A percentile compares a stretch with the other conserved stretches of the same genome.
phyloP scores from a whole-genome alignment of 495 filamentous ascomycete genomes.

The Clohesyomyces aquaticus region DNA sequence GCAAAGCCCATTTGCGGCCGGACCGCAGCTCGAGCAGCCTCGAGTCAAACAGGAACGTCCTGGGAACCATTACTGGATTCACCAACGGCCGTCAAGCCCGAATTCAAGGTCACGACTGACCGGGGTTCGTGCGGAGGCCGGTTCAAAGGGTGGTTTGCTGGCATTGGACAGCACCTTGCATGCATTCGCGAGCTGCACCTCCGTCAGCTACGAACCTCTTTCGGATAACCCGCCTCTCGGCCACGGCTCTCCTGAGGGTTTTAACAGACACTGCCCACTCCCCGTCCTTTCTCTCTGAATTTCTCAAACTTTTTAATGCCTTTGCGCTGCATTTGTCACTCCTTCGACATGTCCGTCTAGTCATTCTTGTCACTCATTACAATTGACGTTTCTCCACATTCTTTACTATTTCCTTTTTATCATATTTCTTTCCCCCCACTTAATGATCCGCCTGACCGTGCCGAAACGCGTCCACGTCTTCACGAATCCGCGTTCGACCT shows the following conservation, averaged over 20 bases:
- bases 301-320: constrained; percentile 41
- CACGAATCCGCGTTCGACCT: constrained; percentile 25
- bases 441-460: constrained; percentile 27
- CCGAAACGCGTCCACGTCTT: constrained; percentile 18
- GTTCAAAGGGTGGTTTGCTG: constrained; percentile 9
- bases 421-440: constrained; percentile 35
- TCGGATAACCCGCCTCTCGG: constrained; percentile 23
- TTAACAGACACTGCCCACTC: constrained; percentile 41
- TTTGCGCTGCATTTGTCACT: constrained; percentile 42
- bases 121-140: constrained; percentile 28
- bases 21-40: constrained; percentile 12
- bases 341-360: constrained; percentile 40
- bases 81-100: neutral
- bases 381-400: constrained; percentile 35
- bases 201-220: constrained; percentile 37
- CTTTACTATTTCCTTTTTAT: constrained; percentile 39
- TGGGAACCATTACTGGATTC: constrained; percentile 6
- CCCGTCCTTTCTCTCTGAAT: constrained; percentile 28
- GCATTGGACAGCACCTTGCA: constrained; percentile 39
- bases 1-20: constrained; percentile 20
- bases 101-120: constrained; percentile 4
- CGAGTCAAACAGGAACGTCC: constrained; percentile 19
- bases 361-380: constrained; percentile 42
- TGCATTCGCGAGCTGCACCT: constrained; percentile 34
- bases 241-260: constrained; percentile 35